Evolutionary conservation across 257 asterid genomes (phyloP).

Genomic region (Phtheirospermum japonicum): DNA sequence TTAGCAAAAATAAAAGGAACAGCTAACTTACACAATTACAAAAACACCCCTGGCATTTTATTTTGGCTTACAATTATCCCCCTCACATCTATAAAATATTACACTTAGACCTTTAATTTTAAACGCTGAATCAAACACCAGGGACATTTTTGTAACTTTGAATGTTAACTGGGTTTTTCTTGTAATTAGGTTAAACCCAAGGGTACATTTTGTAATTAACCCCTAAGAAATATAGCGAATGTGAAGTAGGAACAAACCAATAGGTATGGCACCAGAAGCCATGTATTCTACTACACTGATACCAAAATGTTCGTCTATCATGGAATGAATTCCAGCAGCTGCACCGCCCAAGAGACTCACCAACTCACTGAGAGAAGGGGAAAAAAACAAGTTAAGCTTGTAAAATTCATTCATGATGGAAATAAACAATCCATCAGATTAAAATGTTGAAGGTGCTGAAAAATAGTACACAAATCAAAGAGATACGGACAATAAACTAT

Average conservation of each 20-base stretch:
- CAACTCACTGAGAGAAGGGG: conserved; percentile 70
- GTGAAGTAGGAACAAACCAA: conserved; percentile 46
- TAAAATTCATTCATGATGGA: not conserved
- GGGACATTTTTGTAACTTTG: too few species aligned
- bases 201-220: too few species aligned
- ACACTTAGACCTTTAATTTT: too few species aligned
- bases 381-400: conserved; percentile 13
- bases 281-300: conserved; percentile 93
- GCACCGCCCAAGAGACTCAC: conserved; percentile 85
- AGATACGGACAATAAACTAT: not conserved
- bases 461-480: not conserved
- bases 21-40: too few species aligned
- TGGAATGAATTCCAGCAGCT: conserved; percentile 80
- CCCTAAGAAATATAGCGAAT: too few species aligned
- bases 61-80: too few species aligned
- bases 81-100: too few species aligned
- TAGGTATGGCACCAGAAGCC: conserved; percentile 95
- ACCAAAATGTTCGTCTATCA: conserved; percentile 97
- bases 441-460: not conserved
- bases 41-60: too few species aligned
- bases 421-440: conserved; percentile 12
- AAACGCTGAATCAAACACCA: too few species aligned
- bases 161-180: too few species aligned
- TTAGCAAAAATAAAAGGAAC: too few species aligned
- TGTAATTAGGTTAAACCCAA: too few species aligned